A percentile compares a stretch with the other conserved stretches of the same genome.
Evolutionary conservation across 139 green algal genomes (phyloP).

Genomic region (Gonium pectorale): DNA sequence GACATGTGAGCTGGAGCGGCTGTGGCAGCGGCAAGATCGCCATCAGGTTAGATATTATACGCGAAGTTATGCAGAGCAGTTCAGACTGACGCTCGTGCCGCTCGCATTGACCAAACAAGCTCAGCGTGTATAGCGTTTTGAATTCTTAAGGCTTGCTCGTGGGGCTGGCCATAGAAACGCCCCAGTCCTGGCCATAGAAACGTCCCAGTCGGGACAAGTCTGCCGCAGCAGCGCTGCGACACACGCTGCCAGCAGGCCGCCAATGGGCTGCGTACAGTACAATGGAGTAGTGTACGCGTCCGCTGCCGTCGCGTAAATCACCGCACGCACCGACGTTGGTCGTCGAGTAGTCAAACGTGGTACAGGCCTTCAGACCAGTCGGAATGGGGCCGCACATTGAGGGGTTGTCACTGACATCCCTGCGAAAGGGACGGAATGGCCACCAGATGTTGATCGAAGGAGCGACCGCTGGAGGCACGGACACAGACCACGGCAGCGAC

Average conservation of each 20-base stretch:
- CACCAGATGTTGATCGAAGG: not conserved
- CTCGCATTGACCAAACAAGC: not conserved
- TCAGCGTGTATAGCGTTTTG: too few species aligned
- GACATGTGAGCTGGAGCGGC: too few species aligned
- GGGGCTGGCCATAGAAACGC: not conserved
- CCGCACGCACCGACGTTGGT: slow-evolving; percentile 1
- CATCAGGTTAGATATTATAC: too few species aligned
- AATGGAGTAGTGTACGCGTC: too few species aligned
- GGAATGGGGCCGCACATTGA: slow-evolving; percentile 16
- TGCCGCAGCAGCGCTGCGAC: not conserved
- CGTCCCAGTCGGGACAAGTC: not conserved
- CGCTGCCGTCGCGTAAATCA: too few species aligned
- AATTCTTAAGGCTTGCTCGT: not conserved
- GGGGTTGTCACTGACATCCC: not conserved
- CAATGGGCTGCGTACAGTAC: not conserved
- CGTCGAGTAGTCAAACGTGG: not conserved
- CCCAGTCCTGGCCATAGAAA: not conserved
- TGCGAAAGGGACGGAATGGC: not conserved
- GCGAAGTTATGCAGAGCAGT: too few species aligned
- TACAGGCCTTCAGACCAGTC: not conserved
- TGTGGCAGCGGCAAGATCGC: too few species aligned
- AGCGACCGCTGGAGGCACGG: too few species aligned
- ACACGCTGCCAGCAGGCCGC: not conserved
- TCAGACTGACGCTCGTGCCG: too few species aligned
- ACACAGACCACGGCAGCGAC: not conserved